Base-by-base conservation (phyloP, 2,329 filamentous ascomycete genomes). In the Aspergillus sp. region DNA sequence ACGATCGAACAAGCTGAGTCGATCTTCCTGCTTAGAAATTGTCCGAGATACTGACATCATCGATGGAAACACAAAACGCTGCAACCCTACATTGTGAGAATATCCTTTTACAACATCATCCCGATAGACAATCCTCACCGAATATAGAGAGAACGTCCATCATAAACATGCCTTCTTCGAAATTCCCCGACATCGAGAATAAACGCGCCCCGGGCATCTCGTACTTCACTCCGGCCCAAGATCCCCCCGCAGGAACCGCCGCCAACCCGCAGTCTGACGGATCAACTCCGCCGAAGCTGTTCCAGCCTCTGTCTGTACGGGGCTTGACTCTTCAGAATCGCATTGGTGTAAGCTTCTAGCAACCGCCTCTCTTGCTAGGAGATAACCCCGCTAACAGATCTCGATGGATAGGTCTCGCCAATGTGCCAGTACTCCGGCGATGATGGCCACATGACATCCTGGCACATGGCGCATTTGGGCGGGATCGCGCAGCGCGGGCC, bases 401-500 rank as follows among this genome's bases (percentile, higher is more conserved):
- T 20, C 9, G 25, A 10, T 29, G 25, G 13, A 36, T 6, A 59
- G 48, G 44, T 49, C 17, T 44, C 82, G 2, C 85, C 85, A 0
- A 72, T 88, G 2, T 88, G 86, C 69, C 85, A 88, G 68, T 88
- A 88, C 71, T 84, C 80, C 4, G 82, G 84, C n/a, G 66, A 85
- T 36, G 80, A 88, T 65, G 85, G 92, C 34, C 87, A 93, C 70
- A 76, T 87, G 57, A 92, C 88, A 2, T 81, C 88, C 67, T 96
- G 86, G 83, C 91, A 96, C 70, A 76, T 93, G 46, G 85, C 90
- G 11, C 91, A 96, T 65, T 79, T 93, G 14, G 89, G 91, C 53
- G 86, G 89, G 56, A 91, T 91, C 61, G 81, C 89, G 29, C 79
- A 87, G 53, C 84, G 88, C 50, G 91, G 91, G 10, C 86, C 88